A percentile compares a stretch with the other conserved stretches of the same genome.
These are phyloP conservation scores for Malassezia cuniculi DNA, from an alignment of 1,284 basidiomycete species.

Conservation along the genomic window DNA sequence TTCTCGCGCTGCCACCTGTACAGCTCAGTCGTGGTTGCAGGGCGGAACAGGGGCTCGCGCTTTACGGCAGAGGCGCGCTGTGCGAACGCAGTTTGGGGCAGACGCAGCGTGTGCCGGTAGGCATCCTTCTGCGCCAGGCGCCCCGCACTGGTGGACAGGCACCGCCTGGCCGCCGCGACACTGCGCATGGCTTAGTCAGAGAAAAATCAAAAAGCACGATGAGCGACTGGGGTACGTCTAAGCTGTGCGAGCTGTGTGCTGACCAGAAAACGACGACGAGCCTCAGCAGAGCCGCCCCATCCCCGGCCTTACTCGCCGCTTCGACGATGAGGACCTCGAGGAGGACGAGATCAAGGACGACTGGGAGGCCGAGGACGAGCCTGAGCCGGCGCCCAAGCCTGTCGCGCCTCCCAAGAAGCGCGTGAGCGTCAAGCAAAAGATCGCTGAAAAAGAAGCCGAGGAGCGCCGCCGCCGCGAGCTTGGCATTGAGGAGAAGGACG, in stretches of 20 bases:
- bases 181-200: slow-evolving; percentile 1
- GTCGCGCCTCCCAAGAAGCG: slow-evolving; percentile 31
- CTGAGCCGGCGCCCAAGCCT: slow-evolving; percentile 19
- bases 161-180: background rate
- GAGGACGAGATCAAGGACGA: slow-evolving; percentile 43
- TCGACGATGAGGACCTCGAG: slow-evolving; percentile 41
- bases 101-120: slow-evolving; percentile 57
- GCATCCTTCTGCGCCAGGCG: too few relatives aligned
- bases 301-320: slow-evolving; percentile 18
- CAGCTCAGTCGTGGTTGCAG: slow-evolving; percentile 60
- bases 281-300: slow-evolving; percentile 13
- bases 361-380: slow-evolving; percentile 41
- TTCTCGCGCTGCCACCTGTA: slow-evolving; percentile 72
- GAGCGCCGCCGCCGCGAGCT: slow-evolving; percentile 21
- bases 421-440: slow-evolving; percentile 39
- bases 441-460: slow-evolving; percentile 35
- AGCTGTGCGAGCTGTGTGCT: background rate
- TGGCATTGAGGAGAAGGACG: slow-evolving; percentile 2
- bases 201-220: slow-evolving; percentile 9
- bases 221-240: slow-evolving; percentile 35
- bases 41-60: slow-evolving; percentile 54
- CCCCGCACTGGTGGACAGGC: background rate
- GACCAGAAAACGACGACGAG: slow-evolving; percentile 36
- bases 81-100: slow-evolving; percentile 73
- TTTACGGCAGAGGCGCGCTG: slow-evolving; percentile 60